Evolutionary conservation across 2,329 filamentous ascomycete species (phyloP).

Genomic region (Xylaria sp.): DNA sequence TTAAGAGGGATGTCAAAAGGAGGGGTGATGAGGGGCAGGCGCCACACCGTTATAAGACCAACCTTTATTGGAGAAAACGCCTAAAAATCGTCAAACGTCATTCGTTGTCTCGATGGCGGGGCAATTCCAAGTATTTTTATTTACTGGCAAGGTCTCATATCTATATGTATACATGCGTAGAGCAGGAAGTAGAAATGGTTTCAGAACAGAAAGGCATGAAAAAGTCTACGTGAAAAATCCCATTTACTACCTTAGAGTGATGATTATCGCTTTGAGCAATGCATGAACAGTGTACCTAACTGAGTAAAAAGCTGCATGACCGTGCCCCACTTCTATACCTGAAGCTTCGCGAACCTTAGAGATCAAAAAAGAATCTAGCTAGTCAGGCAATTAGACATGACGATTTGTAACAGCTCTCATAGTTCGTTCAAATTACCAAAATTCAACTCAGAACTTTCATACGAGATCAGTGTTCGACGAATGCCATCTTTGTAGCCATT

Average conservation of each 20-base stretch:
- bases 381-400: constrained; percentile 6
- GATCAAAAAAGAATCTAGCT: constrained; percentile 36
- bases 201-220: neutral
- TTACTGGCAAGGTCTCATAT: neutral
- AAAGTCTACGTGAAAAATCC: neutral
- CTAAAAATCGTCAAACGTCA: neutral
- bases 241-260: neutral
- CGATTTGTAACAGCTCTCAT: neutral
- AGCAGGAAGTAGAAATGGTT: neutral
- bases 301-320: neutral
- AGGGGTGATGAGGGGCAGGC: constrained; percentile 40
- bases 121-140: constrained; percentile 13
- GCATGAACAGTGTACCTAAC: neutral
- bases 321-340: constrained; percentile 40
- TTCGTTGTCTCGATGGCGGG: constrained; percentile 24
- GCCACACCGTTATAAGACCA: constrained; percentile 1
- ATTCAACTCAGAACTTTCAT: neutral
- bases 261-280: neutral
- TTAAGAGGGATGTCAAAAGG: constrained; percentile 8
- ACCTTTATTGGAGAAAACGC: constrained; percentile 8
- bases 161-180: neutral
- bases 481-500: neutral
- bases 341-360: constrained; percentile 49
- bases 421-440: neutral
- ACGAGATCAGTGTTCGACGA: neutral